Conservation (phyloP, 2,329 filamentous ascomycete species). For the Geosmithia morbida region DNA sequence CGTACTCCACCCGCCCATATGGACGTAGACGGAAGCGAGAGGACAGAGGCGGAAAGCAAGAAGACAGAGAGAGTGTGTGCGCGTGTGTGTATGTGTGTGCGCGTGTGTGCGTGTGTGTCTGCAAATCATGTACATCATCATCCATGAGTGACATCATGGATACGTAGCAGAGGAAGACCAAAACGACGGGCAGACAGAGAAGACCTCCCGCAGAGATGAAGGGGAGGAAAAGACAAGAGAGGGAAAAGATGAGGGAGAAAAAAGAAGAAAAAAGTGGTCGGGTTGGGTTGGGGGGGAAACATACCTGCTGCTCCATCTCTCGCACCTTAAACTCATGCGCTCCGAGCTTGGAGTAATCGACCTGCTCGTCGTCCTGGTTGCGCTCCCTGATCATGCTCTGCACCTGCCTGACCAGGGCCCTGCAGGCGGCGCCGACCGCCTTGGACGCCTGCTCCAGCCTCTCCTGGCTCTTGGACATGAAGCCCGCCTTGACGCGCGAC, state of each 20-base stretch:
- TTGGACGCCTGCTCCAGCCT: slow-evolving; percentile 81
- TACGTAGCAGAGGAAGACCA: too few species aligned
- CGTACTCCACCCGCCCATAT: too few species aligned
- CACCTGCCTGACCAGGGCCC: slow-evolving; percentile 79
- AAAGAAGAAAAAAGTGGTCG: not conserved
- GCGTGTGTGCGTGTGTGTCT: too few species aligned
- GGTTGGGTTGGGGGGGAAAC: too few species aligned
- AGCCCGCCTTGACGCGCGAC: slow-evolving; percentile 88
- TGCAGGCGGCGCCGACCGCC: slow-evolving; percentile 79
- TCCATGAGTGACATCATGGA: too few species aligned
- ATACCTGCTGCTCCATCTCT: slow-evolving; percentile 99
- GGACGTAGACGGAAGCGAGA: too few species aligned
- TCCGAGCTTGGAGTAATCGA: slow-evolving; percentile 80
- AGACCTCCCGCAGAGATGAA: too few species aligned
- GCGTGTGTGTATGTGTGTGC: too few species aligned
- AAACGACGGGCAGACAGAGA: not conserved
- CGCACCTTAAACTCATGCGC: slow-evolving; percentile 95
- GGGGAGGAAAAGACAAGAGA: not conserved
- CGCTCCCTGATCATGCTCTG: slow-evolving; percentile 87
- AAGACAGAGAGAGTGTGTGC: too few species aligned
- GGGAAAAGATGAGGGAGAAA: not conserved
- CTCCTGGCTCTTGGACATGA: slow-evolving; percentile 97
- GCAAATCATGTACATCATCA: too few species aligned
- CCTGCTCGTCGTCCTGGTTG: slow-evolving; percentile 63
- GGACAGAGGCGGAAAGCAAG: too few species aligned